Conservation (phyloP, 768 basidiomycete genomes). For the Cystobasidium onofrii region DNA sequence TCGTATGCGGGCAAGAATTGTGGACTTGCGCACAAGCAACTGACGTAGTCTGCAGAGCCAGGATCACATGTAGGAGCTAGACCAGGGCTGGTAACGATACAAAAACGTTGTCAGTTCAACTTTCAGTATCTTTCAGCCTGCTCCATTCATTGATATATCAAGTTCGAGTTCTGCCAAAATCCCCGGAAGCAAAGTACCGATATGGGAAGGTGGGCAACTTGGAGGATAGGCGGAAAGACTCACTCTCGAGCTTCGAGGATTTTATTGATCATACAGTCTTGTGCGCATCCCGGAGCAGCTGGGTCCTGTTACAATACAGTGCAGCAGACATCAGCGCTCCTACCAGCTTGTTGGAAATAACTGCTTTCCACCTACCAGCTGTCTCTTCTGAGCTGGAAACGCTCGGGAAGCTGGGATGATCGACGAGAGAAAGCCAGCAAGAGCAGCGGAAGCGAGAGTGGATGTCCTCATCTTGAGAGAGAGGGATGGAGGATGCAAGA, state of each 20-base stretch:
- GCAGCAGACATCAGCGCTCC: neutral
- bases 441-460: neutral
- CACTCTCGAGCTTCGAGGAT: constrained; percentile 17
- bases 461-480: neutral
- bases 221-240: neutral
- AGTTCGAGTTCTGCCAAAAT: neutral
- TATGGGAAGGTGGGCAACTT: neutral
- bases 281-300: constrained; percentile 18
- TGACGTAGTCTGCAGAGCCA: constrained; percentile 18
- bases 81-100: constrained; percentile 2
- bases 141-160: neutral
- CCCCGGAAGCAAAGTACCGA: constrained; percentile 6
- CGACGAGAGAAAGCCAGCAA: neutral
- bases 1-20: constrained; percentile 13
- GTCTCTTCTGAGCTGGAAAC: neutral
- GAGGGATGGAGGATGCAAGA: neutral
- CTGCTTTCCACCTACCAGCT: constrained; percentile 7
- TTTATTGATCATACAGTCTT: constrained; percentile 16
- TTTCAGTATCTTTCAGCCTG: neutral
- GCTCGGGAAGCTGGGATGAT: constrained; percentile 8
- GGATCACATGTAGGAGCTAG: constrained; percentile 24
- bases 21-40: constrained; percentile 15
- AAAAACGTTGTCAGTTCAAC: neutral
- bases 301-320: neutral
- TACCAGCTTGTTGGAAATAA: neutral